Base-by-base conservation (phyloP, 257 asterid genomes). In the Rauvolfia tetraphylla region DNA sequence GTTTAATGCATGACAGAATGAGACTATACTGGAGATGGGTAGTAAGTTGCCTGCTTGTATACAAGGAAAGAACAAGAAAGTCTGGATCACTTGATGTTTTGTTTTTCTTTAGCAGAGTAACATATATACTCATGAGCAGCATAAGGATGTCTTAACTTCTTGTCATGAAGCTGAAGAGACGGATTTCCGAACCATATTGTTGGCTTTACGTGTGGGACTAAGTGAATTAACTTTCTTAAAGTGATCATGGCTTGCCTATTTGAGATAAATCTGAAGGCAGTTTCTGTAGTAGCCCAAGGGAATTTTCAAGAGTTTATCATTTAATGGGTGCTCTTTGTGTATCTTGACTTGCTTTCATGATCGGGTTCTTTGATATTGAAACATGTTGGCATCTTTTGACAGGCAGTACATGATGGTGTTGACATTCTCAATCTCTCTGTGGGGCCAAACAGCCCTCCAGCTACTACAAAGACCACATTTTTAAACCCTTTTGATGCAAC, bases 331-430 rank as follows among this genome's bases (percentile, higher is more conserved):
- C 31, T 49, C n/a, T 61, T 66, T 72, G 38, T 72, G 63, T 48
- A 57, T 41, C 34, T 70, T 53, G 53, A 57, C 79, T 51, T 77
- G 36, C 67, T 57, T 68, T 31, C 41, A 65, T 73, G 63, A 27
- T 75, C 13, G 48, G 44, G 56, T 59, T 78, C 20, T 38, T 39
- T 8, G 71, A 72, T 27, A 67, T 83, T 87, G 76, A 88, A 46
- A 71, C 61, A 59, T 61, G 75, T 38, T 29, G 2, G 71, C 77
- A 34, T 73, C 48, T 85, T 79, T 78, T 71, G 54, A 78, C 91
- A 95, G 99, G 98, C 99, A 79, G 99, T 93, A 78, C 91, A 89
- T 68, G 99, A 95, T 80, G 99, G 99, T 41, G 99, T 95, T 72
- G 99, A 95, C 84, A 90, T 95, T 77, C 86, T 95, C 80, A 95